Evolutionary conservation across 2,329 filamentous ascomycete species (phyloP), one percentile per base, ranked within the genome.

Genomic region (Colletotrichum gloeosporioides): DNA sequence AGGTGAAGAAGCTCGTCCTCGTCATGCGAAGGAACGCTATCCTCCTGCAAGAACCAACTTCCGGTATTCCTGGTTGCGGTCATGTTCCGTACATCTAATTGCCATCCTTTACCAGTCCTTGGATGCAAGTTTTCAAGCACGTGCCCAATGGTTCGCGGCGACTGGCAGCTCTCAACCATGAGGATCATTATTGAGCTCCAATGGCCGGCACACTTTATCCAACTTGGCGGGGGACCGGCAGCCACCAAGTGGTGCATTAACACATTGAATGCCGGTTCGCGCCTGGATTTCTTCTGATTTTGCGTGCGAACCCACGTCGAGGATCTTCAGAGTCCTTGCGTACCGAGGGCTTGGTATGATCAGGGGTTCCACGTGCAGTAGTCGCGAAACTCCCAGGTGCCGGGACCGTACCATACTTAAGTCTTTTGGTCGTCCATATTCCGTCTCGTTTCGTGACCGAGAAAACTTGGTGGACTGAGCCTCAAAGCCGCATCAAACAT

Each of bases 361-460:
- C 39, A 68, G 7, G 32, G 55, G 32, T 15, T 55, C 69, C 69
- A 69, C 69, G 57, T 69, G 73, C 16, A 27, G 53, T 53, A 18
- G 10, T 18, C 7, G 8, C n/a, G 0, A 53, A 22, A 22, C 44
- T 49, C 0, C 4, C n/a, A 53, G 2, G 44, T 53, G 2, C 44
- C n/a, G 44, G 44, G 0, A 22, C 44, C 8, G 44, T 53, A 22
- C 44, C 44, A 13, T 53, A 53, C 6, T 53, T 53, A 53, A 53
- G 10, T 4, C n/a, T 53, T 49, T 1, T 49, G 10, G 10, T 49
- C 44, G 44, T 49, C 44, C 44, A 0, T 13, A 0, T 22, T 0
- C 0, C 0, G 44, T 49, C 44, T 49, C n/a, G 6, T 49, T 49
- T 13, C 0, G n/a, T 8, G 44, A 22, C 44, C n/a, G 44, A 22